These are phyloP conservation scores for Nemania sp. DNA, from an alignment of 2,329 filamentous ascomycete species.

Conservation along the genomic window DNA sequence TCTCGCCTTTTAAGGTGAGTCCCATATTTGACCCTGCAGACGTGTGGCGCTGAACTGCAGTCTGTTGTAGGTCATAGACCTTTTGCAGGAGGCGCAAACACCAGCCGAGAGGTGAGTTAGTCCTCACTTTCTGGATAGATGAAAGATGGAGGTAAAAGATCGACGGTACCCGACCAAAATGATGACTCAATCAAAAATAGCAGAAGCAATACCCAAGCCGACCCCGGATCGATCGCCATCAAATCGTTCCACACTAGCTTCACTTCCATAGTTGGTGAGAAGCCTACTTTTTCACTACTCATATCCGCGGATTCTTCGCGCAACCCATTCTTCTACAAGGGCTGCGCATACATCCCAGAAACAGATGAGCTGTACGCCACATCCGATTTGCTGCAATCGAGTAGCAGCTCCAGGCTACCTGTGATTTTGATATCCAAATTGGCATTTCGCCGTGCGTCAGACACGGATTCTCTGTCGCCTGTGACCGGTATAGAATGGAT, in stretches of 20 bases:
- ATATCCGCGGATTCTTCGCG: conserved; percentile 44
- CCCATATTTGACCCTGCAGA: background rate
- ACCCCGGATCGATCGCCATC: conserved; percentile 36
- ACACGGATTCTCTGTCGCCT: background rate
- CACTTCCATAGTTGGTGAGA: conserved; percentile 39
- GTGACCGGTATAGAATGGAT: conserved; percentile 44
- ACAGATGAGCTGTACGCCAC: conserved; percentile 50
- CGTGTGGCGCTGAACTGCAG: conserved; percentile 2
- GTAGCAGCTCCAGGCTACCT: conserved; percentile 43
- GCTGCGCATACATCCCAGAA: conserved; percentile 46
- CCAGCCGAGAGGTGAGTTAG: conserved; percentile 17
- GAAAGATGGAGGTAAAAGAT: background rate
- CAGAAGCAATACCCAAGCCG: background rate
- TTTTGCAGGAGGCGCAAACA: conserved; percentile 11
- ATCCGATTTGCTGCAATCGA: conserved; percentile 47
- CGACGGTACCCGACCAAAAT: too few relatives aligned
- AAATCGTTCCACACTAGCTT: conserved; percentile 45
- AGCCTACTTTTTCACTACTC: conserved; percentile 46
- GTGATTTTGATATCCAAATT: conserved; percentile 51
- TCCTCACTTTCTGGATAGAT: conserved; percentile 2
- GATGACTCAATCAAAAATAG: conserved; percentile 2
- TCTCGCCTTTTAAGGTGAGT: conserved; percentile 17
- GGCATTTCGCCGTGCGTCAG: conserved; percentile 19
- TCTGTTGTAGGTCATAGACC: conserved; percentile 17
- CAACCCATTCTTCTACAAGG: conserved; percentile 51